Base-by-base conservation (phyloP, 768 basidiomycete species). In the Clavaria fumosa region DNA sequence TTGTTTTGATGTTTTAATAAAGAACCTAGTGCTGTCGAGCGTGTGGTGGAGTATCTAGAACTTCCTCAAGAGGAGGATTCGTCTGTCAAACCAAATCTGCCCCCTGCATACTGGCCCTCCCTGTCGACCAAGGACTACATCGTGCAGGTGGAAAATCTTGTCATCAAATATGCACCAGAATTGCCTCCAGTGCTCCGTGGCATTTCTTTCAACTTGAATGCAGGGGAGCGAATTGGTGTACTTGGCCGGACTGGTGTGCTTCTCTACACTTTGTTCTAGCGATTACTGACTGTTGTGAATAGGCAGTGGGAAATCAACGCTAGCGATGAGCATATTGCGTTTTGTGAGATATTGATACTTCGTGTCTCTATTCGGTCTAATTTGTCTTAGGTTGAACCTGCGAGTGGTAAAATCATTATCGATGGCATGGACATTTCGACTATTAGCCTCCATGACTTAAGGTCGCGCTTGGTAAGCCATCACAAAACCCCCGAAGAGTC, bases 61-160 rank as follows among this genome's bases (percentile, higher is more conserved):
- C 66, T 95, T 4, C 86, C 86, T 0, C 84, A 88, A 53, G 88
- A 93, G 51, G n/a, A n/a, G n/a, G n/a, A n/a, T n/a, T n/a, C n/a
- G n/a, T n/a, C n/a, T n/a, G n/a, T n/a, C n/a, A n/a, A n/a, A n/a
- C n/a, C n/a, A n/a, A n/a, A n/a, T n/a, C n/a, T n/a, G 24, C 76
- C 76, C 3, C 75, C 78, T 2, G 75, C 76, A 1, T 64, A 72
- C 41, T 80, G 78, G 77, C 76, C 77, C 0, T 57, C 68, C 7
- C 69, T 66, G 11, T 77, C 77, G 7, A 56, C 64, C 19, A n/a
- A n/a, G n/a, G n/a, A n/a, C n/a, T n/a, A n/a, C n/a, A n/a, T n/a
- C n/a, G 57, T 79, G 23, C 51, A 57, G 4, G 66, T 70, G 3
- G 67, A 74, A 38, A 66, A 67, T 12, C 51, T 78, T 3, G 67